Percentiles rank a stretch among this genome's conserved stretches.
phyloP scores from a whole-genome alignment of 2,329 filamentous ascomycete genomes.

The Hypomyces rosellus region DNA sequence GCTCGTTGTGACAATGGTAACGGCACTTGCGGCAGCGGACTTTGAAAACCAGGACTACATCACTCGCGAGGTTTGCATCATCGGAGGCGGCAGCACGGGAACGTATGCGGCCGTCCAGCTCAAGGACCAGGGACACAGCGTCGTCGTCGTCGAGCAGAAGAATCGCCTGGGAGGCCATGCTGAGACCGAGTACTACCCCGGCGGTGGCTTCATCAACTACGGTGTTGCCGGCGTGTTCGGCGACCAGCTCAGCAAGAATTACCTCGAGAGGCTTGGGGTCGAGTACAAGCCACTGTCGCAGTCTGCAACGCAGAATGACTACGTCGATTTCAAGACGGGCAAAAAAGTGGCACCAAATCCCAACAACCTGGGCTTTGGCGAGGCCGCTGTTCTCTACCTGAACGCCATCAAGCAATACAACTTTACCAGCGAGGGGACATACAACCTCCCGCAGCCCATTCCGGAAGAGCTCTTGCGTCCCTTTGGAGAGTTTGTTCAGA shows the following conservation, averaged over 20 bases:
- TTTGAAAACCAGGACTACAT: not conserved
- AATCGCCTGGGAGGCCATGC: conserved; percentile 34
- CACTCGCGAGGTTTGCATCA: conserved; percentile 22
- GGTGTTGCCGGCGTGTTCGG: conserved; percentile 26
- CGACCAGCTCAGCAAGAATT: conserved; percentile 26
- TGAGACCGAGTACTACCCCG: conserved; percentile 24
- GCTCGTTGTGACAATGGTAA: no score
- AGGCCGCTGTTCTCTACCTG: not conserved
- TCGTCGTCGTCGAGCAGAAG: conserved; percentile 35
- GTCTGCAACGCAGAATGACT: conserved; percentile 13
- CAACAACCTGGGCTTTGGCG: not conserved
- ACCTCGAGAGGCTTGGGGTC: conserved; percentile 31
- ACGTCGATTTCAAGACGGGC: conserved; percentile 16
- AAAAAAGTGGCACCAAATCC: not conserved
- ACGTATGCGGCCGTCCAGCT: conserved; percentile 35
- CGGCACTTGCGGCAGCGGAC: no score
- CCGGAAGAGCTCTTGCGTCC: conserved; percentile 38
- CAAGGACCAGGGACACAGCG: conserved; percentile 27
- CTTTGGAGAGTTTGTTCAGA: conserved; percentile 35
- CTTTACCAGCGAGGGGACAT: conserved; percentile 5
- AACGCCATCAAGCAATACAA: conserved; percentile 1
- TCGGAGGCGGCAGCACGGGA: conserved; percentile 37
- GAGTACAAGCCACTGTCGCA: not conserved
- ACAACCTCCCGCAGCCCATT: conserved; percentile 35
- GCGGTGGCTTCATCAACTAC: conserved; percentile 21